Evolutionary conservation across 208 protist species (phyloP), one percentile per base, ranked within the genome.

Genomic region (Herpetomonas muscarum): DNA sequence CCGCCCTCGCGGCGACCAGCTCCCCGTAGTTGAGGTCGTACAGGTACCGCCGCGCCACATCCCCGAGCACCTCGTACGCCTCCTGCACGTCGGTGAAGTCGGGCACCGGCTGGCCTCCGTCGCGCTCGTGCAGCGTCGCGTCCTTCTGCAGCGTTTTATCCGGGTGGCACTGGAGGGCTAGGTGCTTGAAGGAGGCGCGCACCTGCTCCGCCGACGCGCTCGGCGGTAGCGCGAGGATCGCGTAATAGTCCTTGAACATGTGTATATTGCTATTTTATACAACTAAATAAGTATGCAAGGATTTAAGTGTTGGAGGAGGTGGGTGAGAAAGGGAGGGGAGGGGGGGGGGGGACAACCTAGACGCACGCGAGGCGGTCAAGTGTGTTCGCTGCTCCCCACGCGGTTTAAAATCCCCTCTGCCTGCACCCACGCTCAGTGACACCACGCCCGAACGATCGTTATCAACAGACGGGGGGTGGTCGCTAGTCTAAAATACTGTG

Each of bases 181-280:
- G 58, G 6, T 58, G 59, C 56, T 77, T 76, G 54, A 81, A 95
- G 2, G 89, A 74, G 6, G 61, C 48, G 2, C 85, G 76, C 6
- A 95, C 71, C 25, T 85, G 73, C 15, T 81, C 72, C 1, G 69
- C 80, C 0, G 89, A 79, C n/a, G 85, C 76, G n/a, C 47, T 54
- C 4, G 78, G 72, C 24, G 58, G 49, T 17, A 93, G 64, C 29
- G 70, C 73, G 6, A 95, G 51, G 17, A 90, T 64, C 19, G 55
- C 68, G 48, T 95, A 95, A 39, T 93, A 95, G 52, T 95, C 85
- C 49, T 86, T 89, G 48, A 95, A 84, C 88, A 94, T 94, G 7
- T 54, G 24, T 31, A 21, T 39, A 0, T n/a, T 36, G 15, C 7
- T 25, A 12, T 32, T 4, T 37, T 26, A 6, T 17, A 56, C 10